phyloP scores from a whole-genome alignment of 202 grass and related monocot species.

The Schoenoplectus triqueter region DNA sequence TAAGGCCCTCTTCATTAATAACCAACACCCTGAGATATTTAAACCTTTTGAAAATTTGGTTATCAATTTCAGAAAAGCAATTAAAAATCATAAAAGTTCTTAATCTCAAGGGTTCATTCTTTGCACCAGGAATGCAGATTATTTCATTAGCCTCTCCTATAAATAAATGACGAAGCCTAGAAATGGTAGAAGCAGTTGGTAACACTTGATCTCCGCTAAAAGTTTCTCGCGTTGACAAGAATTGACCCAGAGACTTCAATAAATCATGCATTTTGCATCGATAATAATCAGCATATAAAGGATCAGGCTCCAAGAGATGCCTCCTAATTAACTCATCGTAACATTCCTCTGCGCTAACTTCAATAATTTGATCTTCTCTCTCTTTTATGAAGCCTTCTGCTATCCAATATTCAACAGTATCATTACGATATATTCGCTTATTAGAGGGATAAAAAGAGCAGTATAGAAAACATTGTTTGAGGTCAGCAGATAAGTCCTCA shows the following conservation, averaged over 20 bases:
- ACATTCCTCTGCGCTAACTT: background rate
- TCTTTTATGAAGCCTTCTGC: background rate
- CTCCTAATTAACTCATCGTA: background rate
- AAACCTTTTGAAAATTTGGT: background rate
- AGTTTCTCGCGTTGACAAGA: background rate
- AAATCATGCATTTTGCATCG: background rate
- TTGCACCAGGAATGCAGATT: background rate
- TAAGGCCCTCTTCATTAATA: background rate
- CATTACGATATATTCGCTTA: background rate
- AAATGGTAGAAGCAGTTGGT: background rate
- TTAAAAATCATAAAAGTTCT: background rate
- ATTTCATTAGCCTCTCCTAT: background rate
- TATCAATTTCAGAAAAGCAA: background rate
- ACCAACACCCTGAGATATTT: background rate
- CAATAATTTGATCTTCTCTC: background rate
- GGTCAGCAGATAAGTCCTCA: background rate
- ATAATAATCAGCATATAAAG: background rate
- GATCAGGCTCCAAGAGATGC: background rate
- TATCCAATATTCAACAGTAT: background rate
- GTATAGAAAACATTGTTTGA: background rate
- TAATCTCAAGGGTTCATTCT: background rate
- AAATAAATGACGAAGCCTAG: background rate
- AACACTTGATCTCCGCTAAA: background rate
- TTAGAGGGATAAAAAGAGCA: background rate
- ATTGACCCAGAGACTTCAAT: background rate